Conservation (phyloP, 2,329 filamentous ascomycete species). For the Botrytis porri region DNA sequence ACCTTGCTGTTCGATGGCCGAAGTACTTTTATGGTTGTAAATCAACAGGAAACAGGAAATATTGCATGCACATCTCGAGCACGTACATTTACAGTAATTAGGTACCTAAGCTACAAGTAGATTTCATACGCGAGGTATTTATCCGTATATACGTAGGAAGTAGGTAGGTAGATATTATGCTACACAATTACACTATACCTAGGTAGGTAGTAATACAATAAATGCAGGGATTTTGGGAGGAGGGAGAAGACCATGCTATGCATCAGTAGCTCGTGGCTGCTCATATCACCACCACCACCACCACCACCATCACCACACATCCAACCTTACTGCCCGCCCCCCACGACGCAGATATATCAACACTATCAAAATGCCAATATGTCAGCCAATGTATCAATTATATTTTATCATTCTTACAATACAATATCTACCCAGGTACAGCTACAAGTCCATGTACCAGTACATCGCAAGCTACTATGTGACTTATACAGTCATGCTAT, state of each 20-base stretch:
- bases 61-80: neutral
- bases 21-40: neutral
- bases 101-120: neutral
- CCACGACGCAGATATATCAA: neutral
- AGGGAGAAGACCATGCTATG: neutral
- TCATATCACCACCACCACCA: neutral
- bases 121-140: neutral
- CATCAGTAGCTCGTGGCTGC: constrained; percentile 4
- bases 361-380: neutral
- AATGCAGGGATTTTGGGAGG: neutral
- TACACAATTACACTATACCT: neutral
- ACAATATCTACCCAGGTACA: neutral
- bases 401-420: neutral
- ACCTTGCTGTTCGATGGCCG: neutral
- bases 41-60: neutral
- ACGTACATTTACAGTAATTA: neutral
- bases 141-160: neutral
- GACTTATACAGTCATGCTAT: neutral
- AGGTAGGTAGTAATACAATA: neutral
- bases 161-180: neutral
- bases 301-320: neutral
- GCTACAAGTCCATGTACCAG: neutral
- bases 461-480: neutral
- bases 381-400: neutral
- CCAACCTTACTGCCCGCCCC: neutral